Evolutionary conservation across 208 protist genomes (phyloP).

Genomic region (Leishmania aethiopica): DNA sequence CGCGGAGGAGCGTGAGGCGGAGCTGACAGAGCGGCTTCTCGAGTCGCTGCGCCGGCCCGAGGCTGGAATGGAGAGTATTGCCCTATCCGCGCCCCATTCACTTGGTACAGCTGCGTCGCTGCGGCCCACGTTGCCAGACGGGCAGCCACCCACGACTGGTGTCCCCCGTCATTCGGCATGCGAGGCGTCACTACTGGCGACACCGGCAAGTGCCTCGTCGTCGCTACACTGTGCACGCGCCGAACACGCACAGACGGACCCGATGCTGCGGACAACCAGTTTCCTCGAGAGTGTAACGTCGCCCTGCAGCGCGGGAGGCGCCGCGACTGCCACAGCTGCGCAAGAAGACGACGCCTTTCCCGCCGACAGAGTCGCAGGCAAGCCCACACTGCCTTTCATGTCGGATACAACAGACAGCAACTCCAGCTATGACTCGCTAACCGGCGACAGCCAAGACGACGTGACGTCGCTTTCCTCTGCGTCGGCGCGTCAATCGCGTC

Average conservation of each 20-base stretch:
- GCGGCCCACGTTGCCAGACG: slow-evolving; percentile 12
- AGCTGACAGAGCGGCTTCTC: slow-evolving; percentile 26
- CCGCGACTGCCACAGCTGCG: background rate
- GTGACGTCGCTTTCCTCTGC: background rate
- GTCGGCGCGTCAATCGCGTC: background rate
- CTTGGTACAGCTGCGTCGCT: background rate
- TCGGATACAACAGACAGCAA: background rate
- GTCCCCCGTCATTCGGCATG: background rate
- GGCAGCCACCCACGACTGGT: background rate
- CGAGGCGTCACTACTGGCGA: background rate
- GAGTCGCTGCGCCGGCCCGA: slow-evolving; percentile 17
- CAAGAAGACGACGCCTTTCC: background rate
- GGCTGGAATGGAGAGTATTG: background rate
- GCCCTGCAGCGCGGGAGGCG: background rate
- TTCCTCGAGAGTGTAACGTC: background rate
- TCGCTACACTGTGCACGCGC: background rate
- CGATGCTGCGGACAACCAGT: background rate
- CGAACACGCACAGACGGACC: background rate
- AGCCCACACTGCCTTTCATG: slow-evolving; percentile 6
- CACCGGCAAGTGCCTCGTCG: background rate
- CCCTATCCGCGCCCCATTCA: background rate
- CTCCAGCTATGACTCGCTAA: background rate
- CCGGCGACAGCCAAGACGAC: background rate
- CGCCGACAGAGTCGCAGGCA: background rate
- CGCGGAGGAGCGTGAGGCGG: slow-evolving; percentile 16